Percentiles rank a stretch among this genome's conserved stretches.
Evolutionary conservation across 352 stramenopile species (phyloP).

Genomic region (Vaucheria bursata): DNA sequence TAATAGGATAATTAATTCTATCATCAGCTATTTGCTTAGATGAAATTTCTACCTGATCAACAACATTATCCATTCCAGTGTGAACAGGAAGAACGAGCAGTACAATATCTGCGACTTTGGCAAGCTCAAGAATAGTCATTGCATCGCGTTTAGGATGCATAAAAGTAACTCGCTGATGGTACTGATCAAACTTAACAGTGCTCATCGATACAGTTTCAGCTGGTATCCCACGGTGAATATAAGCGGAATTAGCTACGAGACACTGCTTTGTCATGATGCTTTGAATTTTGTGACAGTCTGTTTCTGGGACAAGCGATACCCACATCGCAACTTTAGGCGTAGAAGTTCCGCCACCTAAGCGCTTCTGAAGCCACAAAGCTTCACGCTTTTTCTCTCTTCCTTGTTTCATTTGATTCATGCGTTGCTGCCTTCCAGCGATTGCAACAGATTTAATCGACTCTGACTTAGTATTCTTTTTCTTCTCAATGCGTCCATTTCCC

Average conservation of each 20-base stretch:
- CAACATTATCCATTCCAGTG: slow-evolving; percentile 58
- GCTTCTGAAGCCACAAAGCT: slow-evolving; percentile 67
- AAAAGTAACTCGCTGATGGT: slow-evolving; percentile 76
- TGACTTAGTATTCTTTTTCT: background rate
- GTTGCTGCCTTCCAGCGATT: slow-evolving; percentile 60
- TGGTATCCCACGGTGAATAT: slow-evolving; percentile 10
- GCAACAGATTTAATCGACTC: slow-evolving; percentile 21
- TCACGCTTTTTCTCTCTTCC: slow-evolving; percentile 69
- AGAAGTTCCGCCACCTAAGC: slow-evolving; percentile 55
- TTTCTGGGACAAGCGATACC: slow-evolving; percentile 62
- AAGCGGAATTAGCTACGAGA: slow-evolving; percentile 9
- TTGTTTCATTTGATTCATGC: slow-evolving; percentile 70
- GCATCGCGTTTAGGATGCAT: slow-evolving; percentile 69
- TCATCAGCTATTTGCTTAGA: too few species aligned
- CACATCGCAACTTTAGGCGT: slow-evolving; percentile 71
- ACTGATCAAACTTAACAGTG: slow-evolving; percentile 50
- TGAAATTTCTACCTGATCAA: slow-evolving; percentile 53
- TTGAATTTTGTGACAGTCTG: slow-evolving; percentile 59
- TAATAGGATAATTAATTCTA: too few species aligned
- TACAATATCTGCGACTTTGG: slow-evolving; percentile 69
- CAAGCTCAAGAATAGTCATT: slow-evolving; percentile 67
- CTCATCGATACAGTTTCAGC: slow-evolving; percentile 17
- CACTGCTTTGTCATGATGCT: slow-evolving; percentile 24
- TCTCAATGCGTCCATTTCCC: slow-evolving; percentile 28
- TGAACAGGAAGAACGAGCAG: slow-evolving; percentile 72